Evolutionary conservation across 2,329 filamentous ascomycete genomes (phyloP), one percentile per base, ranked within the genome.

Genomic region (Phoma sp.): DNA sequence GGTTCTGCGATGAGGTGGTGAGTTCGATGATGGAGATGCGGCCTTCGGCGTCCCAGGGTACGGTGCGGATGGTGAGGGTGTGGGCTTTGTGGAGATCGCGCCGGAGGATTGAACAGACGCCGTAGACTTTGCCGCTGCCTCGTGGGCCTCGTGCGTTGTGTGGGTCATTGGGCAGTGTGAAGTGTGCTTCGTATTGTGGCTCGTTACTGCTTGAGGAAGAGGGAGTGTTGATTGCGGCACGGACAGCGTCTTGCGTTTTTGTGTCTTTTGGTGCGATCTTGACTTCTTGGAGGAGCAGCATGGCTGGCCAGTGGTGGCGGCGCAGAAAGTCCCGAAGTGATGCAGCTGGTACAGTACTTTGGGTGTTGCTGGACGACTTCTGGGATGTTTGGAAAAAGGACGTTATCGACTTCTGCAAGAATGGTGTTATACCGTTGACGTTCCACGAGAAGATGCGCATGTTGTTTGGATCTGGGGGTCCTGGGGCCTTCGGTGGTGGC

Each of bases 11-110:
- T 1, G 32, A 18, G 2, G 43, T 42, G 4, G n/a, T 42, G 17
- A 73, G 71, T 62, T 82, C 77, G 11, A 80, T 72, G 18, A 84
- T 69, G n/a, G 77, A 72, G 5, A 84, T 74, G 0, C 82, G 76
- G 3, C 82, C 82, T 73, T 84, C 82, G 1, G 69, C 60, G 47
- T 84, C 82, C 82, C 81, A 84, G 9, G 75, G 66, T 0, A 81
- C 79, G 0, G 72, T 74, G 7, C 78, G 71, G 0, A 65, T 14
- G 5, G 45, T 43, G 25, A 59, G 20, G 0, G 42, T 26, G 30
- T 53, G 62, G 0, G 11, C 29, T 1, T 42, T 14, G 43, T 42
- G 42, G 26, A 81, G 77, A 58, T 83, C 80, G 10, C 73, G 65
- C 2, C 81, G 74, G 12, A 84, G 60, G 37, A 84, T 75, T 20